phyloP scores from a whole-genome alignment of 164 flowering plant genomes.

The Malania oleifera region DNA sequence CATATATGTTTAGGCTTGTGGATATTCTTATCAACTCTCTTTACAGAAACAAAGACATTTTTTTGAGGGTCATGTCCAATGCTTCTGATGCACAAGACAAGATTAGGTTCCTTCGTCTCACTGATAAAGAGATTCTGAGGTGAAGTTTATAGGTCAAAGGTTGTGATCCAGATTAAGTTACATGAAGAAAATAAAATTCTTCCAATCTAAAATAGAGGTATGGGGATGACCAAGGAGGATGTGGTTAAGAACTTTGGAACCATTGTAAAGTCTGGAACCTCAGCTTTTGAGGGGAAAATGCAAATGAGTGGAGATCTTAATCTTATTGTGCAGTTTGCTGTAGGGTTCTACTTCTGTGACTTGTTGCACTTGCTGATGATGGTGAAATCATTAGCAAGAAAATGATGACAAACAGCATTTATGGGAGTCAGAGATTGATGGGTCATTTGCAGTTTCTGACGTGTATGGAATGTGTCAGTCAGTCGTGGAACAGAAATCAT shows the following conservation, averaged over 20 bases:
- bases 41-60: slow-evolving; percentile 95
- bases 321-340: slow-evolving; percentile 98
- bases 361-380: slow-evolving; percentile 95
- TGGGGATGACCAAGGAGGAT: slow-evolving; percentile 99
- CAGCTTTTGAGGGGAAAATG: slow-evolving; percentile 98
- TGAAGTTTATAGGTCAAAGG: slow-evolving; percentile 89
- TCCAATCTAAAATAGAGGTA: slow-evolving; percentile 90
- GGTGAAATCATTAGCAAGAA: slow-evolving; percentile 94
- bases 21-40: slow-evolving; percentile 92
- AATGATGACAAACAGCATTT: slow-evolving; percentile 96
- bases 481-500: slow-evolving; percentile 98
- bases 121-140: slow-evolving; percentile 91
- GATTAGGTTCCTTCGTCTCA: slow-evolving; percentile 86
- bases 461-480: slow-evolving; percentile 85
- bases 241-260: slow-evolving; percentile 95
- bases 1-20: slow-evolving; percentile 98
- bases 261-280: slow-evolving; percentile 97
- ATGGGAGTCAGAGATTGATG: slow-evolving; percentile 99
- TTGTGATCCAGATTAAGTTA: slow-evolving; percentile 91
- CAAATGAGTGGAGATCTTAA: slow-evolving; percentile 91
- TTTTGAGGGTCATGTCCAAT: slow-evolving; percentile 95
- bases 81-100: slow-evolving; percentile 99
- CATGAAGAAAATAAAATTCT: slow-evolving; percentile 90
- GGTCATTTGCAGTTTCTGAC: slow-evolving; percentile 88
- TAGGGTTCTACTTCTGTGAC: slow-evolving; percentile 94